These are phyloP conservation scores for Mortierella sp. DNA, from an alignment of 371 early-diverging fungal species.

Conservation along the genomic window DNA sequence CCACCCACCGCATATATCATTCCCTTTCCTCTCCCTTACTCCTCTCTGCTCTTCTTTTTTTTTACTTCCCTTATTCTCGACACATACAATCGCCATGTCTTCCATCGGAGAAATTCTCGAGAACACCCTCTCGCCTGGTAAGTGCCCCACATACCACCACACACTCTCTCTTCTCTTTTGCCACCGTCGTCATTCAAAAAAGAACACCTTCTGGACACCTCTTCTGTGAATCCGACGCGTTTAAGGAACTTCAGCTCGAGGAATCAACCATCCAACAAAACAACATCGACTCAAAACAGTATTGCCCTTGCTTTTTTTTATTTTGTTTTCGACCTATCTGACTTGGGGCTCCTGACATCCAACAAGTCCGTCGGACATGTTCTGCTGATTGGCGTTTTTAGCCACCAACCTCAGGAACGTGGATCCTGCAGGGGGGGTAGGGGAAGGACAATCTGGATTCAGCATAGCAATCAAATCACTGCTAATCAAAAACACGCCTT, in stretches of 20 bases:
- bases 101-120: conserved; percentile 79
- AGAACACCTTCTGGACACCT: neutral
- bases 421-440: conserved; percentile 5
- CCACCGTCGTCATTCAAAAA: neutral
- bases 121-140: conserved; percentile 83
- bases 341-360: neutral
- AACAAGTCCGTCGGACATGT: neutral
- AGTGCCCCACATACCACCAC: conserved; percentile 9
- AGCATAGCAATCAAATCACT: neutral
- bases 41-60: neutral
- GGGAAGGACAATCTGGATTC: neutral
- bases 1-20: too few relatives aligned
- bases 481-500: neutral
- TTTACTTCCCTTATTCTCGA: neutral
- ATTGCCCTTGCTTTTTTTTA: neutral
- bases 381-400: neutral
- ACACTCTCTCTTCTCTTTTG: neutral
- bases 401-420: neutral
- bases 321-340: neutral
- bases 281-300: neutral
- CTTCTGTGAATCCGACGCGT: conserved; percentile 1
- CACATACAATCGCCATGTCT: conserved; percentile 60
- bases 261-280: neutral
- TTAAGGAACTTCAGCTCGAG: neutral
- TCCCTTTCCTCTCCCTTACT: neutral